Base-by-base conservation (phyloP, 2,329 filamentous ascomycete genomes). In the Hymenoscyphus infarciens region DNA sequence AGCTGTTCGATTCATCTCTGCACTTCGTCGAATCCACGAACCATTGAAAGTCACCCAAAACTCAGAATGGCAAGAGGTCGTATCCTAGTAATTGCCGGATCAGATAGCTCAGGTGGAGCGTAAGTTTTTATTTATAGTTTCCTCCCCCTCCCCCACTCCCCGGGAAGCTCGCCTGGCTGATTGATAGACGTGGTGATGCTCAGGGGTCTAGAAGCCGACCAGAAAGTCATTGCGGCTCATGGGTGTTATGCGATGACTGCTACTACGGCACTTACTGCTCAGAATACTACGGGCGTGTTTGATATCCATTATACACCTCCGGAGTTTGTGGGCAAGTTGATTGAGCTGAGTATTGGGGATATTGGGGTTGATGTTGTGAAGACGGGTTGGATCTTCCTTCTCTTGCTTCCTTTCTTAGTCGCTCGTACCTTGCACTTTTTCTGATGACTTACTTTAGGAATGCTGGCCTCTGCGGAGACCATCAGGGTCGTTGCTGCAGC, bases 191-290 rank as follows among this genome's bases (percentile, higher is more conserved):
- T n/a, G n/a, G n/a, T n/a, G n/a, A n/a, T n/a, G n/a, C n/a, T n/a
- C 71, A 97, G 93, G 61, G 95, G 94, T 59, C 85, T 99, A 38
- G 94, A 99, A 76, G 95, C 94, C 45, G 94, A 98, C 75, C 93
- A 98, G 74, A 96, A 97, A 75, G 92, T 96, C 65, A 89, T 97
- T 64, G 90, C 92, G 54, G 91, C 91, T 19, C 92, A 98, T 83
- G 88, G 89, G 64, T 95, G 91, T 78, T 98, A 98, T 81, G 92
- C 92, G 64, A 96, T 97, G 87, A 97, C 94, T 58, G 92, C 93
- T 25, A 97, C 94, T 10, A 96, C 94, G 15, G 94, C 94, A 22
- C 80, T 99, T 73, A 99, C 95, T n/a, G 93, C 92, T 16, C 95
- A 98, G 74, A 97, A 98, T 76, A 99, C 95, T 0, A 82, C 84